These are phyloP conservation scores for Hypoxylon lienhwacheense DNA, from an alignment of 495 filamentous ascomycete genomes.

Conservation along the genomic window DNA sequence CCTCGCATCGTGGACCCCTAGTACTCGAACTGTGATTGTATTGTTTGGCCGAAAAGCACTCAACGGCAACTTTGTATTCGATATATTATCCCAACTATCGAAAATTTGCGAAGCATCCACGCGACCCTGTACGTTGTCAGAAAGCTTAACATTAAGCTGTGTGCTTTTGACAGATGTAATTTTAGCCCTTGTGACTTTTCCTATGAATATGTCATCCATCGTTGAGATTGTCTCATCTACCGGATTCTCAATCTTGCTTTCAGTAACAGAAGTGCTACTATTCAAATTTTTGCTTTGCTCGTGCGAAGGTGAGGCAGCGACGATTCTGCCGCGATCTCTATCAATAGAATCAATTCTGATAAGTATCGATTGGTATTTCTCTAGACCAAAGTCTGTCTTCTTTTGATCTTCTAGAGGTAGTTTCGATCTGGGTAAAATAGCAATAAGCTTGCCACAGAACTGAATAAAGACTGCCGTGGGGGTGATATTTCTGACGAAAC, in stretches of 20 bases:
- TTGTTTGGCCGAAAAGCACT: constrained; percentile 70
- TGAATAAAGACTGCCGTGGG: constrained; percentile 77
- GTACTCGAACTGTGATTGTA: constrained; percentile 69
- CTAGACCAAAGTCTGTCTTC: constrained; percentile 74
- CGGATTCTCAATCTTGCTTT: constrained; percentile 59
- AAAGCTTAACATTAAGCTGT: constrained; percentile 87
- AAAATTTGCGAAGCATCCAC: constrained; percentile 89
- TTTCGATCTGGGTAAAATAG: constrained; percentile 74
- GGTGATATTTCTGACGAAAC: constrained; percentile 85
- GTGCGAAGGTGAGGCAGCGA: constrained; percentile 41
- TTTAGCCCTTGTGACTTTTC: constrained; percentile 75
- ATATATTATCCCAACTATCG: constrained; percentile 82
- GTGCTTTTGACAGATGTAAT: constrained; percentile 81
- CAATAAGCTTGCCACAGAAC: constrained; percentile 75
- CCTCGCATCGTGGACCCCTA: constrained; percentile 86
- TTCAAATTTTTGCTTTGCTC: constrained; percentile 33
- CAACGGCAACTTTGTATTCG: constrained; percentile 76
- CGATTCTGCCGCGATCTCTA: constrained; percentile 43
- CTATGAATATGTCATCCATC: constrained; percentile 70
- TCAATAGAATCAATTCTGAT: constrained; percentile 73
- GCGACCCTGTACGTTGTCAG: constrained; percentile 87
- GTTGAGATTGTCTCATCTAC: constrained; percentile 67
- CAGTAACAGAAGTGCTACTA: constrained; percentile 25
- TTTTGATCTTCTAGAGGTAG: constrained; percentile 65
- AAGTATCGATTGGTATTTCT: constrained; percentile 68